A percentile compares a stretch with the other conserved stretches of the same genome.
Conservation (phyloP, 352 stramenopile species). For the Globisporangium parvum region DNA sequence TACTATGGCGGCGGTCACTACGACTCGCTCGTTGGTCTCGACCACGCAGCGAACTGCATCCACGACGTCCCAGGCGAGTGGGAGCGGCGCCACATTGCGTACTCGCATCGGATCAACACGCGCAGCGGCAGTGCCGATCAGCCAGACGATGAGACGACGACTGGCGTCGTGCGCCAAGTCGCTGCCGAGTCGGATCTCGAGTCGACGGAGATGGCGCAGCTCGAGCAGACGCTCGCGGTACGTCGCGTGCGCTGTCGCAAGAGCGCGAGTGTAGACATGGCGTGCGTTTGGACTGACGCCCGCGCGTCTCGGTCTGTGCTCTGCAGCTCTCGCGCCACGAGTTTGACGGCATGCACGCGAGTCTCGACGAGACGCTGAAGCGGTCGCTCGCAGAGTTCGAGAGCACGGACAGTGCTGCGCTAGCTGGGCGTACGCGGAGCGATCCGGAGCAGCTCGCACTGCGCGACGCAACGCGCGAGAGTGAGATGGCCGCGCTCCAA, state of each 20-base stretch:
- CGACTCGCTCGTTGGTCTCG: conserved; percentile 71
- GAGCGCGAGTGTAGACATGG: not conserved
- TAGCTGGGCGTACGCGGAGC: not conserved
- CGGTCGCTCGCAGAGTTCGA: conserved; percentile 44
- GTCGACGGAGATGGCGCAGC: conserved; percentile 58
- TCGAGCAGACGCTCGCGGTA: conserved; percentile 69
- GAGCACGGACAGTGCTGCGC: conserved; percentile 8
- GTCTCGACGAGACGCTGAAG: conserved; percentile 72
- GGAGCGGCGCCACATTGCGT: conserved; percentile 63
- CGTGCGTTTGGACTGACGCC: not conserved
- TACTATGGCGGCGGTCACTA: conserved; percentile 92
- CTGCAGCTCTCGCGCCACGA: conserved; percentile 59
- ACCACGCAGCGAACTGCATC: conserved; percentile 57
- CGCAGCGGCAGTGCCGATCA: conserved; percentile 9
- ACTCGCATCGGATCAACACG: conserved; percentile 66
- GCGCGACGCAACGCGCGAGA: conserved; percentile 49
- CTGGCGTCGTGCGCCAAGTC: conserved; percentile 24
- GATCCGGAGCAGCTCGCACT: conserved; percentile 37
- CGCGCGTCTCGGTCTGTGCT: not conserved
- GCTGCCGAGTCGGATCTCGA: conserved; percentile 32
- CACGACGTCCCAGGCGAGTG: conserved; percentile 50
- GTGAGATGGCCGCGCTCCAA: conserved; percentile 72
- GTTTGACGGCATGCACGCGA: conserved; percentile 72
- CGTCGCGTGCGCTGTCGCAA: not conserved
- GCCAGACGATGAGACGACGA: conserved; percentile 9